A percentile compares a stretch with the other conserved stretches of the same genome.
Evolutionary conservation across 2,329 filamentous ascomycete species (phyloP).

Genomic region (Tolypocladium amazonense): DNA sequence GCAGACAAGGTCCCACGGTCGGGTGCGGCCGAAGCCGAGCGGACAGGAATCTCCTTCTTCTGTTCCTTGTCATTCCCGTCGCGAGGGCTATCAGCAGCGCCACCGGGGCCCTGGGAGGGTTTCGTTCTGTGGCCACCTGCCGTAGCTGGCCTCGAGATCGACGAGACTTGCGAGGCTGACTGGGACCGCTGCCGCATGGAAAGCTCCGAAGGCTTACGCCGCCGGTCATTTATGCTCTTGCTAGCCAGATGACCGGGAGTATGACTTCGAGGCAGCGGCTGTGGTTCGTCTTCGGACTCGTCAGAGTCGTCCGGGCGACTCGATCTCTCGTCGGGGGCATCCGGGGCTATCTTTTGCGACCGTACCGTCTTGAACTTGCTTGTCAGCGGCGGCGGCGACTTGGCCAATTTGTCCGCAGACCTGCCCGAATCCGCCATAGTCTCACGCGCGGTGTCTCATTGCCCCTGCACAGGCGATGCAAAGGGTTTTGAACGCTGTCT

Average conservation of each 20-base stretch:
- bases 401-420: conserved; percentile 18
- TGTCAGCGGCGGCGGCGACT: conserved; percentile 15
- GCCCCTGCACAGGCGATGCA: conserved; percentile 5
- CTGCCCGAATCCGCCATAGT: conserved; percentile 33
- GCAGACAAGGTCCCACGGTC: conserved; percentile 12
- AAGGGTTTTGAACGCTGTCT: neutral
- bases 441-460: conserved; percentile 18
- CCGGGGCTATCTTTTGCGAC: conserved; percentile 40
- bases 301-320: conserved; percentile 19
- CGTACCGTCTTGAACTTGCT: conserved; percentile 27
- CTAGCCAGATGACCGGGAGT: conserved; percentile 51
- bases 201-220: conserved; percentile 40
- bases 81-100: conserved; percentile 12
- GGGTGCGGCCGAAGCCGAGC: conserved; percentile 43
- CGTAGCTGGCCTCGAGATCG: conserved; percentile 16
- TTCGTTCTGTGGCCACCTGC: conserved; percentile 1
- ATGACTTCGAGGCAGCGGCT: conserved; percentile 42
- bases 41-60: conserved; percentile 32
- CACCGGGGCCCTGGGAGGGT: conserved; percentile 13
- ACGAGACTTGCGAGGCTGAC: conserved; percentile 29
- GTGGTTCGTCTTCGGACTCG: conserved; percentile 21
- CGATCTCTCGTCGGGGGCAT: conserved; percentile 7
- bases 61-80: conserved; percentile 12
- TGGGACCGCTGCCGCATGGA: conserved; percentile 44
- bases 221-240: conserved; percentile 40